Evolutionary conservation across 2,329 filamentous ascomycete genomes (phyloP).

Genomic region (Didymella arachidicola): DNA sequence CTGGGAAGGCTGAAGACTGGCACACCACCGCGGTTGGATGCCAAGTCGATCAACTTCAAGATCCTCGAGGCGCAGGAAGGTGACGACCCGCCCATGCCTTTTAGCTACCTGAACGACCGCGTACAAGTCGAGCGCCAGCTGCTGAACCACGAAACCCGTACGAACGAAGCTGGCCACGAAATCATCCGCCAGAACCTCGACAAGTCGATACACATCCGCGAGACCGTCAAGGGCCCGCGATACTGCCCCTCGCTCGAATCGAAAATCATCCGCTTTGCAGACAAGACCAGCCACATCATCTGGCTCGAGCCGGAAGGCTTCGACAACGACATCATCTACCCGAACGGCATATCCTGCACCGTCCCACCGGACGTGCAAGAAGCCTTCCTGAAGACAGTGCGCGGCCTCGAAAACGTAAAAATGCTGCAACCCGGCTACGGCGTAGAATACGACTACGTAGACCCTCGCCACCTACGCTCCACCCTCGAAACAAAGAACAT

Average conservation of each 20-base stretch:
- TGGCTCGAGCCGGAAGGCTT: constrained; percentile 99
- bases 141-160: constrained; percentile 85
- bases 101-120: constrained; percentile 84
- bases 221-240: constrained; percentile 90
- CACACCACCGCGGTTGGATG: constrained; percentile 86
- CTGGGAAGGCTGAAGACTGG: constrained; percentile 94
- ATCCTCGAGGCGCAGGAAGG: constrained; percentile 76
- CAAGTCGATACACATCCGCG: constrained; percentile 94
- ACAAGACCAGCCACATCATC: constrained; percentile 84
- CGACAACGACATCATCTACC: constrained; percentile 87
- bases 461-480: constrained; percentile 85
- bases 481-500: constrained; percentile 95
- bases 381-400: constrained; percentile 82
- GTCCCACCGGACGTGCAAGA: constrained; percentile 88
- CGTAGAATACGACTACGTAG: constrained; percentile 98
- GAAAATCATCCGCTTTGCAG: constrained; percentile 86
- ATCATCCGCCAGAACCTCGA: constrained; percentile 90
- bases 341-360: constrained; percentile 97
- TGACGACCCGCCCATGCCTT: constrained; percentile 85
- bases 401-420: constrained; percentile 83
- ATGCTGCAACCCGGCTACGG: constrained; percentile 98
- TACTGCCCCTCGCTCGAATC: constrained; percentile 97
- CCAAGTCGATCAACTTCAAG: constrained; percentile 80
- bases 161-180: constrained; percentile 81
- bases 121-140: constrained; percentile 85